Conservation (phyloP, 1,284 basidiomycete species). For the Rhodotorula mucilaginosa region DNA sequence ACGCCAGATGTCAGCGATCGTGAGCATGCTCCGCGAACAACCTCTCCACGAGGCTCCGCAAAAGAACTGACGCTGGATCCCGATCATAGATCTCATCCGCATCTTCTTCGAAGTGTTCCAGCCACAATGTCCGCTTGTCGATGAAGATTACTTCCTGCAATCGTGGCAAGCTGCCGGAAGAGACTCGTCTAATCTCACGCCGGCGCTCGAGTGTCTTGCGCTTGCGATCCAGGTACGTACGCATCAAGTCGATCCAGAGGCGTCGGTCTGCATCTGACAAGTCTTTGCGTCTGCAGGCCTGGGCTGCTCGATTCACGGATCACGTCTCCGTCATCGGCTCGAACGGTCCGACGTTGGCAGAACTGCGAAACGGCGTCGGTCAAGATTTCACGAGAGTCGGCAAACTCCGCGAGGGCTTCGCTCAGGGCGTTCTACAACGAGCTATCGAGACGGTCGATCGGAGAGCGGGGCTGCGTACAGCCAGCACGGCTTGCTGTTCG, state of each 20-base stretch:
- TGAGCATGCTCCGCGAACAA: background rate
- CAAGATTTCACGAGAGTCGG: constrained; percentile 25
- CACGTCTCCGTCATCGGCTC: constrained; percentile 24
- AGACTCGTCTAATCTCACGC: constrained; percentile 10
- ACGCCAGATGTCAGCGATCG: constrained; percentile 5
- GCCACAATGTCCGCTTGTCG: constrained; percentile 30
- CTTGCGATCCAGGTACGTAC: constrained; percentile 24
- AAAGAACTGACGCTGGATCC: too few relatives aligned
- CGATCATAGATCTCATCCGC: constrained; percentile 23
- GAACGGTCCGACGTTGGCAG: constrained; percentile 15
- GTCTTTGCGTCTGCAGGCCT: constrained; percentile 16
- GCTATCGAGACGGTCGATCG: constrained; percentile 27
- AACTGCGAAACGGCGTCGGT: constrained; percentile 5
- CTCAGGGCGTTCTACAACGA: constrained; percentile 21
- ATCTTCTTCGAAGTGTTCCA: constrained; percentile 24
- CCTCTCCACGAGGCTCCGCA: background rate
- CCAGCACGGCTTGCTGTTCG: constrained; percentile 13
- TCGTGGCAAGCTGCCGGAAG: constrained; percentile 24
- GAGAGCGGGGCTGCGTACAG: constrained; percentile 18
- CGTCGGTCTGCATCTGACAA: too few relatives aligned
- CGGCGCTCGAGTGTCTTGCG: constrained; percentile 31
- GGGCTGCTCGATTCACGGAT: constrained; percentile 30
- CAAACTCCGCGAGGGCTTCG: constrained; percentile 32
- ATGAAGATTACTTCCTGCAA: constrained; percentile 17
- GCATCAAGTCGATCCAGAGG: too few relatives aligned